Percentiles rank a stretch among this genome's conserved stretches.
Conservation (phyloP, 768 basidiomycete genomes). For the Xerocomellus dryophilus region DNA sequence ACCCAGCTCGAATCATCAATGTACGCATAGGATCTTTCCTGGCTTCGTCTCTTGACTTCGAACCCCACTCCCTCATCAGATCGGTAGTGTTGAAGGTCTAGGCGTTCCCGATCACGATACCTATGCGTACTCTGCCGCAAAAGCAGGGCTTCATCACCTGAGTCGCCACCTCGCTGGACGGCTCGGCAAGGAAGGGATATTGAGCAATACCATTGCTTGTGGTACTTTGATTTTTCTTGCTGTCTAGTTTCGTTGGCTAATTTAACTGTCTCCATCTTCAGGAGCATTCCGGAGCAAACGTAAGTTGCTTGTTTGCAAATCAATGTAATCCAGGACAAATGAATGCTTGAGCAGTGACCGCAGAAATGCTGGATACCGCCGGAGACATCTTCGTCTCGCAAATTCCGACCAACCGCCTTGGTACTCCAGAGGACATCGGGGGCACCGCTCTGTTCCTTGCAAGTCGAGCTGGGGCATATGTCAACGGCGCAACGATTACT, state of each 20-base stretch:
- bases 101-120: conserved; percentile 55
- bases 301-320: conserved; percentile 11
- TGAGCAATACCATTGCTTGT: conserved; percentile 62
- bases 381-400: conserved; percentile 43
- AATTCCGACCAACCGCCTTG: conserved; percentile 53
- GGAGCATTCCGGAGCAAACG: conserved; percentile 45
- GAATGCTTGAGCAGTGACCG: conserved; percentile 44
- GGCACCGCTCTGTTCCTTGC: conserved; percentile 62
- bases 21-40: conserved; percentile 31
- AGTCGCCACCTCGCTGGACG: conserved; percentile 55
- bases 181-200: conserved; percentile 55
- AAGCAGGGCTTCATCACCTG: conserved; percentile 58
- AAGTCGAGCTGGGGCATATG: conserved; percentile 56
- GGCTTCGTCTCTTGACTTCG: neutral
- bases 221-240: conserved; percentile 32
- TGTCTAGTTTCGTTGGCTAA: neutral
- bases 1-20: conserved; percentile 60
- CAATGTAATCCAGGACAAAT: neutral
- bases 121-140: conserved; percentile 64
- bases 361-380: conserved; percentile 44
- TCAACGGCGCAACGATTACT: conserved; percentile 61
- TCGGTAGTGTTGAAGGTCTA: conserved; percentile 59
- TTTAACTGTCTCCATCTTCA: conserved; percentile 1
- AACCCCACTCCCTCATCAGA: conserved; percentile 34
- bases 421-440: conserved; percentile 61